Evolutionary conservation across 352 stramenopile genomes (phyloP), one percentile per base, ranked within the genome.

Genomic region (Pythium aphanidermatum): DNA sequence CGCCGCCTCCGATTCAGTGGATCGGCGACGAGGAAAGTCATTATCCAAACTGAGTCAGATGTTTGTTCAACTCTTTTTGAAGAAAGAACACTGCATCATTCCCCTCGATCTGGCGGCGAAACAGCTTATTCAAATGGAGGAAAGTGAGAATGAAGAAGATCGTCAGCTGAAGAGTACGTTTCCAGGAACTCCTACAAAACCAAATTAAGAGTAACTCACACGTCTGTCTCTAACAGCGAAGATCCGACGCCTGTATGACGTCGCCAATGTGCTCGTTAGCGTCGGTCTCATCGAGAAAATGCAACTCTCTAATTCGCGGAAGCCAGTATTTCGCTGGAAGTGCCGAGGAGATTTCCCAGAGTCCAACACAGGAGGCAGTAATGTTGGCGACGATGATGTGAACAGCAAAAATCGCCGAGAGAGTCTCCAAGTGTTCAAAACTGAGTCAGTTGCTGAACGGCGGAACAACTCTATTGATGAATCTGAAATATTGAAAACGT

Each of bases 231-330:
- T 24, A 26, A 20, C 58, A 93, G 82, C 94, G 36, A 98, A 98
- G 55, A 96, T 98, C 51, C 86, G 95, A 14, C 78, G 95, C 20
- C 78, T 99, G 21, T 99, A 99, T 51, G 95, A 99, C 49, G 96
- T 99, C 59, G 95, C 95, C 9, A 98, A 99, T 61, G 95, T 98
- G 7, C 80, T 98, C 19, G 73, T 93, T 3, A 92, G 78, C 39
- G 74, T 98, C 12, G 90, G 92, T 0, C 70, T 98, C 27, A 91
- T 97, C 26, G 77, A 94, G 50, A 97, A 97, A 49, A 54, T 92
- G 27, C 82, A 89, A 40, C 49, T 93, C 11, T 83, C 77, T 3
- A 83, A 83, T 51, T 87, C 74, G 6, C 79, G 82, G 26, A 93
- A 93, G 41, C 82, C 82, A 6, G 65, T 90, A 2, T 93, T 93